A percentile compares a stretch with the other conserved stretches of the same genome.
Evolutionary conservation across 345 rosid species (phyloP).

Genomic region (Mangifera indica): DNA sequence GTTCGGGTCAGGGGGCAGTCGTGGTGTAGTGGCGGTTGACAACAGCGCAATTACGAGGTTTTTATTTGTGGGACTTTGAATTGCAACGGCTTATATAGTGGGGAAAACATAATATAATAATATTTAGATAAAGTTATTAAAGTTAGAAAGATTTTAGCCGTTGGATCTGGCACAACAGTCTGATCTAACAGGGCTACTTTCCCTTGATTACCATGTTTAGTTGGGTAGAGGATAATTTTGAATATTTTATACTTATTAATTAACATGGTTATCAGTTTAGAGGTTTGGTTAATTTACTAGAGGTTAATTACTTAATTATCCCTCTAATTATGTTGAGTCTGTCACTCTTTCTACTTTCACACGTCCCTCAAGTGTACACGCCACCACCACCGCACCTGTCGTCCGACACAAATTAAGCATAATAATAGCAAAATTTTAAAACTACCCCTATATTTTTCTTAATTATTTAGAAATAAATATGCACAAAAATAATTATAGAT

Average conservation of each 20-base stretch:
- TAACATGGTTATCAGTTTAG: background rate
- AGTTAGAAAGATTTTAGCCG: background rate
- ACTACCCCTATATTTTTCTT: no score
- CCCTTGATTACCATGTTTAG: background rate
- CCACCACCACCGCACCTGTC: background rate
- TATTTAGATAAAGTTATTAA: background rate
- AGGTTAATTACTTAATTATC: no score
- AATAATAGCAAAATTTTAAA: no score
- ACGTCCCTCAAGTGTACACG: background rate
- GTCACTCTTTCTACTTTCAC: background rate
- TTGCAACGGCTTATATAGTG: background rate
- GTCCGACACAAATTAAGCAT: background rate
- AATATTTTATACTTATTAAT: no score
- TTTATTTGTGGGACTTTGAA: background rate
- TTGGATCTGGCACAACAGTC: background rate
- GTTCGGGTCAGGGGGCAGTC: background rate
- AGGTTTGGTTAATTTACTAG: no score
- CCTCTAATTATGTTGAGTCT: no score
- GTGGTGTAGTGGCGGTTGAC: conserved; percentile 1
- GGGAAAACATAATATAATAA: background rate
- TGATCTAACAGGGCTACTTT: background rate
- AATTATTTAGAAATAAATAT: no score
- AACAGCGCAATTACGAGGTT: background rate
- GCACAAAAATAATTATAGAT: no score
- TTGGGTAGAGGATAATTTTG: no score